Base-by-base conservation (phyloP, 2,329 filamentous ascomycete genomes). In the Metarhizium brunneum region DNA sequence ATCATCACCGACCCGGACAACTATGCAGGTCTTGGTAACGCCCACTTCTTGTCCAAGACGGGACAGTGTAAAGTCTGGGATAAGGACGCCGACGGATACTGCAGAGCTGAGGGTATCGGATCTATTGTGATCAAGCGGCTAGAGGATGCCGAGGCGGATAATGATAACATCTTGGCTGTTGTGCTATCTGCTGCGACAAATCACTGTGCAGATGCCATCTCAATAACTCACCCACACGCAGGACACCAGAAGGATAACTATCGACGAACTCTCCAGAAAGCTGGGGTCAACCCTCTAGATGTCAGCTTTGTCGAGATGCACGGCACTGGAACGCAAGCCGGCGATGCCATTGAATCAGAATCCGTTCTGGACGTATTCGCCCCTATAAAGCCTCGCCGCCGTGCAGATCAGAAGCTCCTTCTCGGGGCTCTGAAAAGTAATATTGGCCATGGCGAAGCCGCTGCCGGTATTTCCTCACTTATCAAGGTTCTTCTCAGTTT, bases 271-370 rank as follows among this genome's bases (percentile, higher is more conserved):
- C 77, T 92, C 1, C 80, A 85, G 50, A 82, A 85, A 48, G 84
- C 87, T 47, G 85, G 86, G 58, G 79, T 92, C 35, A 85, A 92
- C 64, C 86, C 88, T 2, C 79, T 83, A 54, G 86, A 90, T 60
- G 80, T 95, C 50, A 84, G 84, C 69, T 92, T 91, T 64, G 86
- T 94, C 6, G 90, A 95, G 71, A 90, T 92, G 84, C 90, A 95
- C 69, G 90, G 90, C 13, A 95, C 90, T 2, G 90, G 90, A 45
- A 95, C 90, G 0, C 88, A 92, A 68, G 88, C 88, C 47, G 90
- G 90, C 58, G 90, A 95, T 65, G 85, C 84, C 7, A 86, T 84
- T 6, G 90, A 95, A 68, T 91, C 92, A 86, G 76, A 81, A 1
- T 90, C 87, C 1, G 87, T 94, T 52, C 83, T 84, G 10, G 76